Evolutionary conservation across 306 rosid species (phyloP).

Genomic region (apple (Malus domestica)): DNA sequence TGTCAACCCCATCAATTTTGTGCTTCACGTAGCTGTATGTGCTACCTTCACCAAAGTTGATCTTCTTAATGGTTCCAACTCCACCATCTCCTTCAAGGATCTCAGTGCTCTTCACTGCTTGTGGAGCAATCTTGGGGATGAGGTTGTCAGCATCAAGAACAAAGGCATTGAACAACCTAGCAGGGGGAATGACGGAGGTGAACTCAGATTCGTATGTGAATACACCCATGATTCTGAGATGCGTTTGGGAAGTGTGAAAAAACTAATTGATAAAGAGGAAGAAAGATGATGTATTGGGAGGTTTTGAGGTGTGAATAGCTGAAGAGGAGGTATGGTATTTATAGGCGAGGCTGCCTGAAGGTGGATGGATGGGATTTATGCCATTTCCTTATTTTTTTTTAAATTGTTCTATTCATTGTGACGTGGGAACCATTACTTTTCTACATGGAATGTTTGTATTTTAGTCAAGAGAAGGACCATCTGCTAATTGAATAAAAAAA

Average conservation of each 20-base stretch:
- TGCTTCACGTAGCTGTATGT: no score
- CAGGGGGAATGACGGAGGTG: slow-evolving; percentile 28
- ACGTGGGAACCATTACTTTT: background rate
- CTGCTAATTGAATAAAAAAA: background rate
- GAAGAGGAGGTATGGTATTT: background rate
- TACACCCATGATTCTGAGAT: slow-evolving; percentile 1
- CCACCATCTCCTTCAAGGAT: no score
- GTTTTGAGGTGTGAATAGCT: background rate
- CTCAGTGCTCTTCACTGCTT: no score
- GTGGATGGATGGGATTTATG: no score
- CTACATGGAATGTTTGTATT: background rate
- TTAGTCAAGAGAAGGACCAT: background rate
- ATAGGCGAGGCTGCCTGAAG: background rate
- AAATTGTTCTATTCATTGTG: background rate
- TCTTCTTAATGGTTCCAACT: no score
- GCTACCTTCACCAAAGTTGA: no score
- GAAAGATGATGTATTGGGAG: no score
- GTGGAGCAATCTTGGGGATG: slow-evolving; percentile 19
- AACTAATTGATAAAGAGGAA: no score
- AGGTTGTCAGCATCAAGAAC: slow-evolving; percentile 31
- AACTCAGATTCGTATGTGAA: slow-evolving; percentile 15
- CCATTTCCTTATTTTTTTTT: no score
- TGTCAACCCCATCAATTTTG: no score
- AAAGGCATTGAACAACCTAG: slow-evolving; percentile 45
- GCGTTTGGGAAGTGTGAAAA: no score